These are phyloP conservation scores for Dactylonectria macrodidyma DNA, from an alignment of 2,329 filamentous ascomycete genomes.

Conservation along the genomic window DNA sequence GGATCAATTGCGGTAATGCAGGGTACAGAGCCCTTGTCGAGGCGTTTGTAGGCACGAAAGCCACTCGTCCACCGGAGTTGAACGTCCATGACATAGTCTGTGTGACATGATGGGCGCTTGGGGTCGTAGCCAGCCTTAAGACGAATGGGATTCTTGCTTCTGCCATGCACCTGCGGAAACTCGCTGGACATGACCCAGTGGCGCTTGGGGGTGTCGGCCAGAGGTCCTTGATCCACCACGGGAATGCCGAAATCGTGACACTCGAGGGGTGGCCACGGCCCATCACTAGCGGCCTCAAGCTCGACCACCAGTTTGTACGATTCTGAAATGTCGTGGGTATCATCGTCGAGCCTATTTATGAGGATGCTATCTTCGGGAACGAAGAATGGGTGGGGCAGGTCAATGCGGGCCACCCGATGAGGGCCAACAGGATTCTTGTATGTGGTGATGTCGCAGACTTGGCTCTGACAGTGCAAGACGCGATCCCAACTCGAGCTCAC, in stretches of 20 bases:
- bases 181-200: conserved; percentile 60
- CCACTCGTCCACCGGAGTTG: conserved; percentile 64
- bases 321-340: conserved; percentile 63
- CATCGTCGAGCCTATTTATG: conserved; percentile 63
- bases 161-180: conserved; percentile 59
- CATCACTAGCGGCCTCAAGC: conserved; percentile 65
- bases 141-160: conserved; percentile 54
- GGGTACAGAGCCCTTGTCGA: conserved; percentile 60
- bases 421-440: conserved; percentile 64
- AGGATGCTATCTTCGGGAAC: conserved; percentile 67
- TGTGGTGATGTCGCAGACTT: conserved; percentile 67
- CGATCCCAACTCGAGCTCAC: conserved; percentile 54
- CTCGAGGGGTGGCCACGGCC: conserved; percentile 68
- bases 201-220: conserved; percentile 40
- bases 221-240: conserved; percentile 33
- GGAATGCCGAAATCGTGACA: conserved; percentile 52
- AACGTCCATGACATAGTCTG: conserved; percentile 64
- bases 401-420: conserved; percentile 63
- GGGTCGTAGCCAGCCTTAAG: conserved; percentile 47
- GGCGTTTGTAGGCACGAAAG: conserved; percentile 51
- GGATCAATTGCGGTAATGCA: conserved; percentile 61
- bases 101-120: conserved; percentile 48
- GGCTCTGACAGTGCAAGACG: conserved; percentile 68
- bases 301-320: conserved; percentile 67
- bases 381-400: conserved; percentile 64